Evolutionary conservation across 139 green algal genomes (phyloP), one percentile per base, ranked within the genome.

Genomic region (Coelastrella sp.): DNA sequence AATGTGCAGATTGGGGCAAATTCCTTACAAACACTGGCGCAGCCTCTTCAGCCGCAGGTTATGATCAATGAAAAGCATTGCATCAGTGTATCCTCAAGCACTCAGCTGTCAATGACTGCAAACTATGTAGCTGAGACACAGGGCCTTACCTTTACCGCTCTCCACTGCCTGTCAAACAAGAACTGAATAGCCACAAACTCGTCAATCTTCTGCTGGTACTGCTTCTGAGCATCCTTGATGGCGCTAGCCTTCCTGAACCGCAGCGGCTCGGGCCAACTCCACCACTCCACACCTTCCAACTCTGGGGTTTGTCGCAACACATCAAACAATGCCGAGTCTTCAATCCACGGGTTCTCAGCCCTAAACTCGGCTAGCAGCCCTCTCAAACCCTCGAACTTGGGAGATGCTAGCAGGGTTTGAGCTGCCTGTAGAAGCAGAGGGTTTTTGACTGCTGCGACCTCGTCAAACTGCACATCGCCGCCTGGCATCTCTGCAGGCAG

Each of bases 111-210:
- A 47, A 47, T 47, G 32, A 47, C 32, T 47, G 32, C 32, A 47
- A 47, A 47, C 32, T 47, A 47, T 47, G 32, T 47, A 47, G 32
- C 32, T 47, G 32, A 47, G 32, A 47, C 61, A 71, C 61, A 71
- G 8, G 11, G 8, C 11, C n/a, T 4, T 91, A 97, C 95, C 93
- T 95, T 97, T 6, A 98, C 73, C 3, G 93, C 93, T 74, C 91
- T 93, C 98, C 98, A 99, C 94, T 99, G 98, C 73, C 88, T 92
- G 92, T 99, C 96, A 91, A 99, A 99, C 3, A 99, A 90, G 93
- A 98, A 99, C 94, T 99, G 98, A 66, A 97, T 91, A 2, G 95
- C 97, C 0, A 98, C 94, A 91, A 98, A 99, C 91, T 96, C 90
- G 68, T 99, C 94, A 64, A 99, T 97, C 20, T 92, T 91, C 4